Evolutionary conservation across 768 basidiomycete species (phyloP).

Genomic region (Lanmaoa pseudosensibilis): DNA sequence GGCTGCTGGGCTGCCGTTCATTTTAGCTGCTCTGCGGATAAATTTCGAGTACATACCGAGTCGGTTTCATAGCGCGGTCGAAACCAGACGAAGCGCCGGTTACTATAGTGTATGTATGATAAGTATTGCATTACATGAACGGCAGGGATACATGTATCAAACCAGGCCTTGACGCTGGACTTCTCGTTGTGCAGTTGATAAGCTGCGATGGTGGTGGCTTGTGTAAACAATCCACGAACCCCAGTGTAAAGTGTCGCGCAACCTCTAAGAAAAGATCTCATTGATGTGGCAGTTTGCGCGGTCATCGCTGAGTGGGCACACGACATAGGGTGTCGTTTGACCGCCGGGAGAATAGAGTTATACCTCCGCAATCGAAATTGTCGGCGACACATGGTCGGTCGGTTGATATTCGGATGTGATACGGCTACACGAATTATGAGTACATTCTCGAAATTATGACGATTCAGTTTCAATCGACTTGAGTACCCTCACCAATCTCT

Average conservation of each 20-base stretch:
- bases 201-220: not conserved
- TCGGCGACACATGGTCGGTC: not conserved
- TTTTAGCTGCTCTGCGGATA: not conserved
- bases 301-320: no score
- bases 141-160: not conserved
- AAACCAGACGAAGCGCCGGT: conserved; percentile 42
- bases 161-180: not conserved
- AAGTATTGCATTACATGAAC: not conserved
- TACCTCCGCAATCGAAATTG: not conserved
- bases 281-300: not conserved
- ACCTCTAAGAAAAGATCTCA: not conserved
- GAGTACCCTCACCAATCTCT: conserved; percentile 58
- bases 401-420: not conserved
- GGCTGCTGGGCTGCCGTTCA: not conserved
- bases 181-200: not conserved
- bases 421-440: not conserved
- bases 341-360: not conserved
- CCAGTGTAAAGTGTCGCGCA: not conserved
- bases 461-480: conserved; percentile 26
- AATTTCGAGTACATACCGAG: conserved; percentile 21
- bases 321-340: not conserved
- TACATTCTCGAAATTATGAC: conserved; percentile 7
- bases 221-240: not conserved
- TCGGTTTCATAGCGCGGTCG: conserved; percentile 32
- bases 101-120: not conserved